phyloP scores from a whole-genome alignment of 176 grass and related monocot genomes.

The Ensete glaucum region DNA sequence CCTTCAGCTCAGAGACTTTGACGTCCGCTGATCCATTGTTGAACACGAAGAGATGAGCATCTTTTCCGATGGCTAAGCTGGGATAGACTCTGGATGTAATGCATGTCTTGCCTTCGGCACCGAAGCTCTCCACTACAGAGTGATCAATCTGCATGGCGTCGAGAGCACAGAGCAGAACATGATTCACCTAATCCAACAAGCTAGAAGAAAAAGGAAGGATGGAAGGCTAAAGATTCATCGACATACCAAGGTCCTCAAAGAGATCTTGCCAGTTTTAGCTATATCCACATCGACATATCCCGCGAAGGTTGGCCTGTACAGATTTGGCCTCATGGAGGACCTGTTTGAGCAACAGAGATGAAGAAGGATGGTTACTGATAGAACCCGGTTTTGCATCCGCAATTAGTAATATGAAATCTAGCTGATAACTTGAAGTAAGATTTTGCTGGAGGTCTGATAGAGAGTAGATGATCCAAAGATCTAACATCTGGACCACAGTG shows the following conservation, averaged over 20 bases:
- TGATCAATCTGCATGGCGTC: constrained; percentile 30
- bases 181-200: not conserved
- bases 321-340: constrained; percentile 32
- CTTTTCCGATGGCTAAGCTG: constrained; percentile 24
- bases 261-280: constrained; percentile 38
- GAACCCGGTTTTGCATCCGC: not conserved
- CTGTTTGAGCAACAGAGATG: constrained; percentile 16
- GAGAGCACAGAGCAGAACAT: not conserved
- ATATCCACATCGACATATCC: constrained; percentile 55
- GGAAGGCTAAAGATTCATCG: not conserved
- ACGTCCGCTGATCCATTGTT: constrained; percentile 38
- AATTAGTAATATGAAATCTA: not conserved
- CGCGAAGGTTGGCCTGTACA: constrained; percentile 71
- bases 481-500: not conserved
- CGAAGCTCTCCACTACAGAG: constrained; percentile 59
- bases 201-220: not conserved
- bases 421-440: too few relatives aligned
- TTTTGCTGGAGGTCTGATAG: too few relatives aligned
- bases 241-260: constrained; percentile 55
- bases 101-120: constrained; percentile 38
- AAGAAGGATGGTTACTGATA: not conserved
- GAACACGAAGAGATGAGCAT: constrained; percentile 46
- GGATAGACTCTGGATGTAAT: constrained; percentile 58
- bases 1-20: constrained; percentile 32
- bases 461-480: too few relatives aligned